Conservation (phyloP, 768 basidiomycete genomes). For the Megacollybia marginata region DNA sequence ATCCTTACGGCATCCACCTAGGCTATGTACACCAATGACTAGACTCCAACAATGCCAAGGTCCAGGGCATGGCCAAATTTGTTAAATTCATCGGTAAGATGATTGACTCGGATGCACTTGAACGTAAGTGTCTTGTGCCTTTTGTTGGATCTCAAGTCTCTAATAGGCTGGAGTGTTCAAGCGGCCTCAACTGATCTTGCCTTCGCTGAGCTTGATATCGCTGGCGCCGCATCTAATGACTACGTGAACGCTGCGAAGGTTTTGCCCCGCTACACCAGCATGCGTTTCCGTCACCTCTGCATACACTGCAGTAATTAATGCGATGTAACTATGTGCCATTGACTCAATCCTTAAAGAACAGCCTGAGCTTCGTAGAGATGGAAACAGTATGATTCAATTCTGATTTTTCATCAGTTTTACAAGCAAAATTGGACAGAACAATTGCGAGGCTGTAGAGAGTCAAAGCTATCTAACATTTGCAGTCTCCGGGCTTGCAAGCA, state of each 20-base stretch:
- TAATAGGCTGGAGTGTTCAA: conserved; percentile 31
- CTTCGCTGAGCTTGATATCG: conserved; percentile 32
- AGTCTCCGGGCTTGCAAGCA: not conserved
- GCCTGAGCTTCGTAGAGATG: no score
- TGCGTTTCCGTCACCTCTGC: conserved; percentile 41
- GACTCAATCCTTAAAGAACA: no score
- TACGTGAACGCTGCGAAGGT: conserved; percentile 38
- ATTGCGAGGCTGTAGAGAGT: not conserved
- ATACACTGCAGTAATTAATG: conserved; percentile 22
- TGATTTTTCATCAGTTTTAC: no score
- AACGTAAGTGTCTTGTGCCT: conserved; percentile 11
- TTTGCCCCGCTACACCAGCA: conserved; percentile 29
- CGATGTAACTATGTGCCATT: conserved; percentile 2
- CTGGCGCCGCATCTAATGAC: conserved; percentile 37
- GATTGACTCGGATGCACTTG: conserved; percentile 43
- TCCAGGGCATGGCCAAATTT: conserved; percentile 31
- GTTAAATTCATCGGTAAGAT: conserved; percentile 31
- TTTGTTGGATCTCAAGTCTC: not conserved
- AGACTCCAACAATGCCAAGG: conserved; percentile 41
- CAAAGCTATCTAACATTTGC: not conserved
- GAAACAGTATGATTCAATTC: no score
- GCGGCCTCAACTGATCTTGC: conserved; percentile 36
- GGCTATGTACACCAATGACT: conserved; percentile 39
- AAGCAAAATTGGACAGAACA: not conserved
- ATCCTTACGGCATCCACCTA: conserved; percentile 2